A percentile compares a stretch with the other conserved stretches of the same genome.
Conservation (phyloP, 208 protist species). For the Lotmaria passim region DNA sequence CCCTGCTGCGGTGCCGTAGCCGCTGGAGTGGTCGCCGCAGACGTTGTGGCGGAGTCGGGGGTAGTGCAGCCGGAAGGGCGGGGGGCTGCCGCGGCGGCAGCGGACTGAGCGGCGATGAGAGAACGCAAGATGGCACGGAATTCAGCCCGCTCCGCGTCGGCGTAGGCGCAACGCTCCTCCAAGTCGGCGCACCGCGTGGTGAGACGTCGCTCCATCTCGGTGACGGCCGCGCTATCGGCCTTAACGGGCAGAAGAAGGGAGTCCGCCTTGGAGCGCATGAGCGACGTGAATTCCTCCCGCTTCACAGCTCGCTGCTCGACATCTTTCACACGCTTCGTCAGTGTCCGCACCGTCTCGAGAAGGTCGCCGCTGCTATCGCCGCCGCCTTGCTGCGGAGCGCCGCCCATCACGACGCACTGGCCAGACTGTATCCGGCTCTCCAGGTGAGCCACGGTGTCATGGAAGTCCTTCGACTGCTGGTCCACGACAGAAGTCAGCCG, state of each 20-base stretch:
- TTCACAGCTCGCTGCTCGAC: conserved; percentile 54
- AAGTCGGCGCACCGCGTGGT: conserved; percentile 63
- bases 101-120: conserved; percentile 35
- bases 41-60: neutral
- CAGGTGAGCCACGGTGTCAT: conserved; percentile 41
- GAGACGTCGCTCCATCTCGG: conserved; percentile 52
- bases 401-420: conserved; percentile 19
- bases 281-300: conserved; percentile 49
- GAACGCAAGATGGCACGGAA: conserved; percentile 65
- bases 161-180: conserved; percentile 77
- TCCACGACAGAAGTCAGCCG: conserved; percentile 54
- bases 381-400: conserved; percentile 1
- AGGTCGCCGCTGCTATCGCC: conserved; percentile 11
- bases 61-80: neutral
- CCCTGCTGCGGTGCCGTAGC: neutral
- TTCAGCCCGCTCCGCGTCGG: conserved; percentile 76
- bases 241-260: conserved; percentile 52
- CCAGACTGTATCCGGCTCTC: conserved; percentile 38
- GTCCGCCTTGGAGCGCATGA: conserved; percentile 67
- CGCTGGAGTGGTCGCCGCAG: neutral
- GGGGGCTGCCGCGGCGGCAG: neutral
- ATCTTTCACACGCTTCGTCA: conserved; percentile 49
- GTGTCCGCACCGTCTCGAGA: conserved; percentile 22
- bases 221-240: conserved; percentile 60
- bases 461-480: conserved; percentile 61